A percentile compares a stretch with the other conserved stretches of the same genome.
phyloP scores from a whole-genome alignment of 139 green algal genomes.

The Pseudopediastrum boryanum region DNA sequence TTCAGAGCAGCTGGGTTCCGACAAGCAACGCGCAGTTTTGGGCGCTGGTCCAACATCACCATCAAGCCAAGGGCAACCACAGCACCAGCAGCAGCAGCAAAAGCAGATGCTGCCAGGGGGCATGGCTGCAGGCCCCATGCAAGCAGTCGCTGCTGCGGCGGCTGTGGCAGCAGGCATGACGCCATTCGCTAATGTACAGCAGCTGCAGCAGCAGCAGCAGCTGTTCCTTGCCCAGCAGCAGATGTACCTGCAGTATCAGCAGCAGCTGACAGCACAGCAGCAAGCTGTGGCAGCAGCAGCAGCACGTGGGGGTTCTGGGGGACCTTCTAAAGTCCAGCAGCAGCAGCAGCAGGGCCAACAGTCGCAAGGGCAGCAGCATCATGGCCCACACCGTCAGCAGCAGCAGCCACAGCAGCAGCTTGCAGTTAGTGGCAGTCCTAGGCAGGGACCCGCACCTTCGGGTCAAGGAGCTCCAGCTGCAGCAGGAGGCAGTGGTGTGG shows the following conservation, averaged over 20 bases:
- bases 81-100: too few species aligned
- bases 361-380: conserved; percentile 5
- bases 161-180: neutral
- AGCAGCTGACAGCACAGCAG: conserved; percentile 19
- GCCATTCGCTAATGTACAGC: too few species aligned
- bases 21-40: too few species aligned
- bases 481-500: neutral
- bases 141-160: neutral
- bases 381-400: neutral
- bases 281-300: conserved; percentile 4
- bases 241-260: conserved; percentile 1
- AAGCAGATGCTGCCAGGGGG: too few species aligned
- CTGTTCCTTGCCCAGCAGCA: too few species aligned
- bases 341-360: conserved; percentile 8
- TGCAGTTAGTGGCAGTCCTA: neutral
- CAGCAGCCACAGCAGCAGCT: neutral
- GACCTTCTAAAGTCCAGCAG: too few species aligned
- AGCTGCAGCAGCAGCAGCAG: conserved; percentile 31
- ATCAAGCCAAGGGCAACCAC: too few species aligned
- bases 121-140: neutral
- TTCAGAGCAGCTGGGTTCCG: too few species aligned
- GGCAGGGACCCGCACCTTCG: neutral
- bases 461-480: conserved; percentile 17
- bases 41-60: too few species aligned
- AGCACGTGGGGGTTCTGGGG: neutral